Base-by-base conservation (phyloP, 2,329 filamentous ascomycete species). In the Cordyceps javanica region DNA sequence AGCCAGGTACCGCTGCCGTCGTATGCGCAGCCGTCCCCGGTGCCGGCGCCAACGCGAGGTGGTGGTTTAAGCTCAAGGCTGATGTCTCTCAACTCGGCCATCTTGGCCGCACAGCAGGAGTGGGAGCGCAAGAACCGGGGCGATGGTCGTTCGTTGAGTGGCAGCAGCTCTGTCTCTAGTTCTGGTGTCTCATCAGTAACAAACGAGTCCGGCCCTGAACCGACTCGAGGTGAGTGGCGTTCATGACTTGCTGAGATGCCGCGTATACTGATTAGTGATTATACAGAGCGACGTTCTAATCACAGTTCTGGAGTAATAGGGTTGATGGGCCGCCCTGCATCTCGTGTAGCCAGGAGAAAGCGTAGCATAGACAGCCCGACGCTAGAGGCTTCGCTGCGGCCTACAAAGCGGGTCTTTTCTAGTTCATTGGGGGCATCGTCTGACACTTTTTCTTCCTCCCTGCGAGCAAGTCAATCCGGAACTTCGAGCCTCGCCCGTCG, bases 41-140 rank as follows among this genome's bases (percentile, higher is more conserved):
- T 32, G 5, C 44, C 16, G 5, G 42, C 8, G 25, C 38, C 36
- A n/a, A n/a, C n/a, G n/a, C n/a, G n/a, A n/a, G n/a, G n/a, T n/a
- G n/a, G n/a, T n/a, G n/a, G n/a, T n/a, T n/a, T n/a, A n/a, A n/a
- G n/a, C n/a, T n/a, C n/a, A n/a, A n/a, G n/a, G 36, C 25, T 52
- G 2, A 52, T 52, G 55, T 45, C 55, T 16, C 55, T 58, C 14
- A 58, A 52, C 45, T 58, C 57, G 19, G 65, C 59, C 26, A 70
- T 73, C 5, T 21, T 64, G 49, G 65, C 63, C 3, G 58, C 68
- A 19, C 70, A 72, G 56, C 60, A 60, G 32, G 55, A 65, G 14
- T 73, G 72, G 72, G 66, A 68, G 55, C 30, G 46, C 14, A 36
- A 28, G 16, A 46, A 38, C 6, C 6, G 26, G 38, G 13, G 10